Evolutionary conservation across 306 rosid species (phyloP).

Genomic region (Malus domestica): DNA sequence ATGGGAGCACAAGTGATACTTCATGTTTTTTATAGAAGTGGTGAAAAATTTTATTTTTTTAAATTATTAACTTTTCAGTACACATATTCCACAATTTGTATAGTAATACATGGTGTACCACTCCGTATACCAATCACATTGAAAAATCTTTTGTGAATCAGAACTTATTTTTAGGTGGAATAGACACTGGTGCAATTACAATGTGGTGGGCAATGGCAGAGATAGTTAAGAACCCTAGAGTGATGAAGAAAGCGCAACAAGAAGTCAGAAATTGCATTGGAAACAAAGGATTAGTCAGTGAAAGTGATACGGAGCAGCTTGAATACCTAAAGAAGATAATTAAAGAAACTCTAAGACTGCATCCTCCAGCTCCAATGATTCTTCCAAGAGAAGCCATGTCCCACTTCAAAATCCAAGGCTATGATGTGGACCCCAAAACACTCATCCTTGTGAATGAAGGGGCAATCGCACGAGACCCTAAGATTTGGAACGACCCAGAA

Average conservation of each 20-base stretch:
- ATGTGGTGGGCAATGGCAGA: conserved; percentile 40
- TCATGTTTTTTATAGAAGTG: too few species aligned
- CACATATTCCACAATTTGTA: too few species aligned
- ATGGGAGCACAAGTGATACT: too few species aligned
- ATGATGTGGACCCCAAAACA: conserved; percentile 24
- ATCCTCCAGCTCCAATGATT: conserved; percentile 45
- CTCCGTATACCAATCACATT: too few species aligned
- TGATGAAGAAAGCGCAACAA: conserved; percentile 36
- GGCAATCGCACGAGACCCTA: conserved; percentile 37
- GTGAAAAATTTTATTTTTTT: too few species aligned
- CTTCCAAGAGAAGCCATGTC: conserved; percentile 37
- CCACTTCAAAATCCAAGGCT: conserved; percentile 20
- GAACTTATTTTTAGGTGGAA: conserved; percentile 37
- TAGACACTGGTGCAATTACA: conserved; percentile 23
- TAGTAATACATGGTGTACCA: too few species aligned
- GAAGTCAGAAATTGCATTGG: conserved; percentile 23
- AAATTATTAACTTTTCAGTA: too few species aligned
- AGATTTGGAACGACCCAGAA: conserved; percentile 28
- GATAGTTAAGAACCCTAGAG: conserved; percentile 21
- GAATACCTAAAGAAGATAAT: conserved; percentile 33
- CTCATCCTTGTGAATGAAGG: conserved; percentile 28
- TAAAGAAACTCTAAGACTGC: conserved; percentile 41
- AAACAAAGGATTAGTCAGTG: conserved; percentile 21
- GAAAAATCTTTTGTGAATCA: neutral
- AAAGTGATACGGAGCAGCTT: conserved; percentile 19